Evolutionary conservation across 140 eudicot genomes (phyloP).

Genomic region (Cichorium intybus): DNA sequence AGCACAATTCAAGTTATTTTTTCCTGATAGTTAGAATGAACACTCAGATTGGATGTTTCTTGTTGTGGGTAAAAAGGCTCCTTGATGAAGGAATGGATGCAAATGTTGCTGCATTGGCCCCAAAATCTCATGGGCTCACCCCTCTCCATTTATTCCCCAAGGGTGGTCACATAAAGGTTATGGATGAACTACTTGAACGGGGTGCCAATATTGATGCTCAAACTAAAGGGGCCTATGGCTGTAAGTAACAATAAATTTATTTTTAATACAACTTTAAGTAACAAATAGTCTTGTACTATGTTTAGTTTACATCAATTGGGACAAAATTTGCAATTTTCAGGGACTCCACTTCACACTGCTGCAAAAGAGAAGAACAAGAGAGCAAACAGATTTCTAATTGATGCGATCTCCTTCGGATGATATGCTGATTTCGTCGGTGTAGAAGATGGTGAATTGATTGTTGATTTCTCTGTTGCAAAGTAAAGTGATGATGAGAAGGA

Average conservation of each 20-base stretch:
- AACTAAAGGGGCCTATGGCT: slow-evolving; percentile 96
- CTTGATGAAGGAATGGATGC: slow-evolving; percentile 93
- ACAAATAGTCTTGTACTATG: too few relatives aligned
- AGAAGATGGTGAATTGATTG: too few relatives aligned
- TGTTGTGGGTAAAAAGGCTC: slow-evolving; percentile 73
- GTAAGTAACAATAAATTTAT: slow-evolving; percentile 42
- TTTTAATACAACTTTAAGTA: not conserved
- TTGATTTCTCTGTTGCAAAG: too few relatives aligned
- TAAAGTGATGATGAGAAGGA: too few relatives aligned
- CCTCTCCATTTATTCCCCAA: slow-evolving; percentile 99
- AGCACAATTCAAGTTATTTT: too few relatives aligned
- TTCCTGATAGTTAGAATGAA: too few relatives aligned
- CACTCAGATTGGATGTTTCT: not conserved
- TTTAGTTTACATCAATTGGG: too few relatives aligned
- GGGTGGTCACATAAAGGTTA: slow-evolving; percentile 85
- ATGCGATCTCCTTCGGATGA: too few relatives aligned
- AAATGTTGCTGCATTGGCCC: slow-evolving; percentile 82
- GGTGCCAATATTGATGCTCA: slow-evolving; percentile 99
- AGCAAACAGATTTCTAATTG: slow-evolving; percentile 69
- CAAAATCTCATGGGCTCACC: slow-evolving; percentile 85
- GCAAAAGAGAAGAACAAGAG: slow-evolving; percentile 85
- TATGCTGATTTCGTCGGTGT: too few relatives aligned
- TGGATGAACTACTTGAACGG: slow-evolving; percentile 85
- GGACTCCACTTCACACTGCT: slow-evolving; percentile 99
- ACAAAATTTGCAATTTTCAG: slow-evolving; percentile 35